phyloP scores from a whole-genome alignment of 2,329 filamentous ascomycete genomes.

The Fusarium subtropicale region DNA sequence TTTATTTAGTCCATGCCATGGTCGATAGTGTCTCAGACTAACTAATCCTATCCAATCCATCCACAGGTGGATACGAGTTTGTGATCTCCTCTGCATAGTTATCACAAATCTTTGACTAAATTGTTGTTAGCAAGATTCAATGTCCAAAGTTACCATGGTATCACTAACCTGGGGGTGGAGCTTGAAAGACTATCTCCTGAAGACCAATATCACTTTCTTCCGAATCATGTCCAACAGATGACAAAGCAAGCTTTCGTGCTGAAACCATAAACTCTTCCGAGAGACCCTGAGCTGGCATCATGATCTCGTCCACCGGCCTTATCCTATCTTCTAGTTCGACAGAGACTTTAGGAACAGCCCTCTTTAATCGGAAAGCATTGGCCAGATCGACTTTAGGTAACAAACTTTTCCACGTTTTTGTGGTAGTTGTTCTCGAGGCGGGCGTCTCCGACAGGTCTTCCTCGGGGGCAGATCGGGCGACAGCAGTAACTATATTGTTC shows the following conservation, averaged over 20 bases:
- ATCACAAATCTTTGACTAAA: neutral
- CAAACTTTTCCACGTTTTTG: neutral
- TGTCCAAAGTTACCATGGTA: too few species aligned
- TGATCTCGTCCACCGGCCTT: neutral
- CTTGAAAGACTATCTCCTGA: neutral
- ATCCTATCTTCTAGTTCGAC: neutral
- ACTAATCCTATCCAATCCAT: neutral
- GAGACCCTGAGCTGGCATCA: neutral
- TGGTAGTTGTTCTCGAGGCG: too few species aligned
- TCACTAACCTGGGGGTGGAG: neutral
- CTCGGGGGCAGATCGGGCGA: neutral
- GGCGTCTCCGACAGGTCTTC: too few species aligned
- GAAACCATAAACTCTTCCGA: neutral
- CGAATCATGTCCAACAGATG: neutral
- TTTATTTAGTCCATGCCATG: neutral
- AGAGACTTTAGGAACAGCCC: too few species aligned
- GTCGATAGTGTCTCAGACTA: neutral
- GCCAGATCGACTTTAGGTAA: neutral
- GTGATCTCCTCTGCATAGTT: too few species aligned
- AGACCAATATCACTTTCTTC: neutral
- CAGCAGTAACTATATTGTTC: neutral
- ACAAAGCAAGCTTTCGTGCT: neutral
- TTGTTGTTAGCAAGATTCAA: neutral
- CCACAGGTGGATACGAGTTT: neutral
- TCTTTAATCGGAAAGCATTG: neutral